phyloP scores from a whole-genome alignment of 148 eudicot species.

The Fagopyrum esculentum region DNA sequence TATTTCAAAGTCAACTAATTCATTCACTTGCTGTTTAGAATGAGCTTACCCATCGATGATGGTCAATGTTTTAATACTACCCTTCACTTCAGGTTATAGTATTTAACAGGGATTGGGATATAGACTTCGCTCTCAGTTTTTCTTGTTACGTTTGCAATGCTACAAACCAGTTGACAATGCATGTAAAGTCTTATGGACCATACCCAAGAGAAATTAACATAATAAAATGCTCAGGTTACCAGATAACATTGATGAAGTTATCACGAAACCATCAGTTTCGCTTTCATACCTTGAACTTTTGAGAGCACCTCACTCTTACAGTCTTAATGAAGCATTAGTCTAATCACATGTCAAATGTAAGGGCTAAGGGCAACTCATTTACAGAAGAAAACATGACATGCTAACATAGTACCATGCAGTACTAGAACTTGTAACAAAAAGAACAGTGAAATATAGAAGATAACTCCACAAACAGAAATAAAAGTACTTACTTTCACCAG shows the following conservation, averaged over 20 bases:
- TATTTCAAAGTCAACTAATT: background rate
- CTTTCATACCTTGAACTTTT: background rate
- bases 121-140: background rate
- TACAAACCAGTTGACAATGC: background rate
- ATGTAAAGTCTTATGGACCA: background rate
- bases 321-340: background rate
- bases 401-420: background rate
- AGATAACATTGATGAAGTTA: background rate
- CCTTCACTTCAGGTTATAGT: background rate
- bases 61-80: background rate
- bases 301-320: background rate
- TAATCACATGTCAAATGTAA: background rate
- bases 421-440: background rate
- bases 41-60: background rate
- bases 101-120: background rate
- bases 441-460: background rate
- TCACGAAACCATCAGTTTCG: background rate
- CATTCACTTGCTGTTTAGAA: background rate
- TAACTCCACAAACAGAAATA: background rate
- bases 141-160: background rate
- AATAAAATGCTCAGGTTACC: background rate
- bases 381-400: background rate
- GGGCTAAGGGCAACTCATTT: background rate
- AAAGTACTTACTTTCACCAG: constrained; percentile 26
- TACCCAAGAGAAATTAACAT: background rate